phyloP scores from a whole-genome alignment of 2,329 filamentous ascomycete genomes.

The Venturia carpophila region DNA sequence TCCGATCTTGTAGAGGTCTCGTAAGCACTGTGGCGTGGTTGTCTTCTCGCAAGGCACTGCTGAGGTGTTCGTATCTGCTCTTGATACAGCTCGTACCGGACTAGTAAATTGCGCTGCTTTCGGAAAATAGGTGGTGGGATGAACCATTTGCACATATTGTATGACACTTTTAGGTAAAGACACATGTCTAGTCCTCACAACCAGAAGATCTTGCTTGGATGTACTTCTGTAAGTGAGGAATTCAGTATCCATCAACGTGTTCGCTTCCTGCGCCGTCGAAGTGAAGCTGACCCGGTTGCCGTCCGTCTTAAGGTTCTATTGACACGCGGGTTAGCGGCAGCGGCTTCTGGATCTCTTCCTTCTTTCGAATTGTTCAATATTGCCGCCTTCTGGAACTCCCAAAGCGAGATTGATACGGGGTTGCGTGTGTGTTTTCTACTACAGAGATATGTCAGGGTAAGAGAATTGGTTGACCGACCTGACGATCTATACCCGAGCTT shows the following conservation, averaged over 20 bases:
- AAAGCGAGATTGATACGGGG: too few species aligned
- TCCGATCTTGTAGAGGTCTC: slow-evolving; percentile 40
- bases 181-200: slow-evolving; percentile 51
- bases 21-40: slow-evolving; percentile 42
- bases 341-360: too few species aligned
- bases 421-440: too few species aligned
- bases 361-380: too few species aligned
- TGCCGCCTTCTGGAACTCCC: too few species aligned
- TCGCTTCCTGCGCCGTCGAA: slow-evolving; percentile 45
- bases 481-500: not conserved
- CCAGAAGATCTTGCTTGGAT: slow-evolving; percentile 31
- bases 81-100: not conserved
- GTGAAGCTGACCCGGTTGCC: slow-evolving; percentile 56
- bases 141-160: slow-evolving; percentile 52
- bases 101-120: not conserved
- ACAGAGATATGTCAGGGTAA: too few species aligned
- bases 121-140: slow-evolving; percentile 55
- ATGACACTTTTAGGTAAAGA: slow-evolving; percentile 51
- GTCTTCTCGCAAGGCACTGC: slow-evolving; percentile 32
- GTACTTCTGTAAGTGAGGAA: slow-evolving; percentile 50
- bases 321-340: too few species aligned
- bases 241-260: slow-evolving; percentile 48
- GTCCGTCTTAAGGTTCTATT: slow-evolving; percentile 39
- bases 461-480: too few species aligned
- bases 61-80: not conserved